A percentile compares a stretch with the other conserved stretches of the same genome.
phyloP scores from a whole-genome alignment of 192 early-diverging fungal genomes.

The Coemansia sp. region DNA sequence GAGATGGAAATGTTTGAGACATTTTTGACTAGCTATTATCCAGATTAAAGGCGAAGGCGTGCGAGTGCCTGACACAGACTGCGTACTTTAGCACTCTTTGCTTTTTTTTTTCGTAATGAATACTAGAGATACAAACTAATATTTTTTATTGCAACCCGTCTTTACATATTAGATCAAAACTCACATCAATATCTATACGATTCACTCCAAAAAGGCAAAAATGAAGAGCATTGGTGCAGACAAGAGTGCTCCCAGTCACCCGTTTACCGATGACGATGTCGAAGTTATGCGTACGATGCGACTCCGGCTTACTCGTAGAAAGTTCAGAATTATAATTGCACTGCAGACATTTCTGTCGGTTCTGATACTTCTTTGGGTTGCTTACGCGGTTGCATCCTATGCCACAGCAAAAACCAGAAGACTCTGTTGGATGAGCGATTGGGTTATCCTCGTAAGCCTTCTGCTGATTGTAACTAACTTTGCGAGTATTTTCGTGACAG shows the following conservation, averaged over 20 bases:
- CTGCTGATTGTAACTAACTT: constrained; percentile 31
- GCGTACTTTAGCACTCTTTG: neutral
- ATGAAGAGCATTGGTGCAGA: constrained; percentile 12
- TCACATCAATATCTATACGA: neutral
- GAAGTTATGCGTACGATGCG: constrained; percentile 54
- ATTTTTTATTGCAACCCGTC: neutral
- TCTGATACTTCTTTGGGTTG: constrained; percentile 33
- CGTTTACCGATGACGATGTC: constrained; percentile 46
- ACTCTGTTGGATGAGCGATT: constrained; percentile 39
- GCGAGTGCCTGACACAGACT: neutral
- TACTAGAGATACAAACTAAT: neutral
- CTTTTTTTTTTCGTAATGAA: neutral
- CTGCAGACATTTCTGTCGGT: constrained; percentile 28
- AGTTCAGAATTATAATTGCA: constrained; percentile 33
- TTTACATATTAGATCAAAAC: too few relatives aligned
- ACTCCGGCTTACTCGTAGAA: constrained; percentile 40
- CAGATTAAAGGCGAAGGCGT: neutral
- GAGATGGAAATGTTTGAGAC: constrained; percentile 4
- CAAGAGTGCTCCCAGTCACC: constrained; percentile 31
- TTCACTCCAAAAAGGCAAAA: neutral
- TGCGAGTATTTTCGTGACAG: constrained; percentile 34
- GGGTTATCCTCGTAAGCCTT: constrained; percentile 42
- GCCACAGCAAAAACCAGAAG: constrained; percentile 12
- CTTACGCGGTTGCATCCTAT: constrained; percentile 29
- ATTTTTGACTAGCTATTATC: neutral